These are phyloP conservation scores for Coccinonectria pachysandricola DNA, from an alignment of 2,329 filamentous ascomycete genomes.

Conservation along the genomic window DNA sequence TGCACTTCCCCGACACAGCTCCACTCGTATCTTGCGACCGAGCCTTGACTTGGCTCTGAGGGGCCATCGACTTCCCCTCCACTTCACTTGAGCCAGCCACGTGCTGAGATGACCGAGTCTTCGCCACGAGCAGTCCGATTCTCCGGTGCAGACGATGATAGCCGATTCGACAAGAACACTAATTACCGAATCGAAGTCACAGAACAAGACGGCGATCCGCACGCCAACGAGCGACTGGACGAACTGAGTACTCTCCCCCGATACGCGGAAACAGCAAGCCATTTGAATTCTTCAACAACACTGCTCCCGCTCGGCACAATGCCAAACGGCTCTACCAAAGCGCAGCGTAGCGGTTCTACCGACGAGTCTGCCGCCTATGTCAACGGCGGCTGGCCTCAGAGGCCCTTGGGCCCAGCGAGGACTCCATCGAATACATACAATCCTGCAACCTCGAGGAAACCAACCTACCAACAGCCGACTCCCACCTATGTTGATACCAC, in stretches of 20 bases:
- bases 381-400: slow-evolving; percentile 41
- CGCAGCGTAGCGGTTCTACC: slow-evolving; percentile 27
- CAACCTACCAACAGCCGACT: slow-evolving; percentile 29
- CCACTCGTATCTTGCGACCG: slow-evolving; percentile 5
- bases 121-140: slow-evolving; percentile 49
- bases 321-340: slow-evolving; percentile 32
- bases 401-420: slow-evolving; percentile 57
- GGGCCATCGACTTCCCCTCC: slow-evolving; percentile 11
- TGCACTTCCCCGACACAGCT: slow-evolving; percentile 2
- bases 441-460: slow-evolving; percentile 49
- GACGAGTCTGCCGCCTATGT: slow-evolving; percentile 20
- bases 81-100: too few relatives aligned
- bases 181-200: slow-evolving; percentile 23
- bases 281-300: slow-evolving; percentile 33
- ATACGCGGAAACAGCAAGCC: slow-evolving; percentile 32
- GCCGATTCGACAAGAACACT: slow-evolving; percentile 32
- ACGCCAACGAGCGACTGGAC: slow-evolving; percentile 39
- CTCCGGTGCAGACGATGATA: slow-evolving; percentile 36
- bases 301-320: slow-evolving; percentile 27
- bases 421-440: slow-evolving; percentile 76
- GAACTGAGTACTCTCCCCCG: slow-evolving; percentile 33
- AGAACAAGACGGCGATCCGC: slow-evolving; percentile 28
- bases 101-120: slow-evolving; percentile 31
- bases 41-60: slow-evolving; percentile 11
- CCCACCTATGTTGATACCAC: slow-evolving; percentile 34